Conservation (phyloP, 179 eudicot genomes). For the Silene coronaria region DNA sequence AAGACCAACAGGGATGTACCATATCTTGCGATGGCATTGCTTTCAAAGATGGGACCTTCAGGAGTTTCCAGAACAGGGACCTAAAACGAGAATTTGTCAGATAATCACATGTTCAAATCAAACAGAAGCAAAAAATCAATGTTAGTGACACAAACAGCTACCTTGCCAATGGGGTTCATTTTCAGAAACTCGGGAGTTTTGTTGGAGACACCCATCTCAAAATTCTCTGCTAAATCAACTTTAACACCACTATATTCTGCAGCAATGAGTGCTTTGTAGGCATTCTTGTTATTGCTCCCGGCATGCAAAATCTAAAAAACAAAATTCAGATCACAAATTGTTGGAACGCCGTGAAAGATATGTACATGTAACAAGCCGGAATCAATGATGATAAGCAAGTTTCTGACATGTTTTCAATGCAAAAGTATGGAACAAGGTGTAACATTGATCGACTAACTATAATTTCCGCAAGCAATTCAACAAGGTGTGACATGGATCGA, state of each 20-base stretch:
- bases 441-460: too few relatives aligned
- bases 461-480: too few relatives aligned
- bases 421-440: too few relatives aligned
- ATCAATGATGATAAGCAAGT: too few relatives aligned
- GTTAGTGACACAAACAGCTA: background rate
- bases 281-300: slow-evolving; percentile 56
- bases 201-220: slow-evolving; percentile 81
- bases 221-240: slow-evolving; percentile 50
- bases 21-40: slow-evolving; percentile 79
- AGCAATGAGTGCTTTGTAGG: slow-evolving; percentile 72
- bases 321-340: background rate
- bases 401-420: too few relatives aligned
- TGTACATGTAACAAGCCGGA: too few relatives aligned
- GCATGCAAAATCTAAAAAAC: slow-evolving; percentile 52
- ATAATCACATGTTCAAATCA: background rate
- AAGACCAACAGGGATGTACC: slow-evolving; percentile 26
- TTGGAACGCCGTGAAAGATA: too few relatives aligned
- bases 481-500: too few relatives aligned
- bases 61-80: slow-evolving; percentile 82
- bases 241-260: slow-evolving; percentile 69
- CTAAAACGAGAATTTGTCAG: slow-evolving; percentile 27
- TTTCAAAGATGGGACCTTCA: slow-evolving; percentile 65
- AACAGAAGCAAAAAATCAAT: background rate
- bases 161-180: slow-evolving; percentile 96
- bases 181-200: slow-evolving; percentile 76